Percentiles rank a stretch among this genome's conserved stretches.
Conservation (phyloP, 305 asterid species). For the Euphrasia arctica region DNA sequence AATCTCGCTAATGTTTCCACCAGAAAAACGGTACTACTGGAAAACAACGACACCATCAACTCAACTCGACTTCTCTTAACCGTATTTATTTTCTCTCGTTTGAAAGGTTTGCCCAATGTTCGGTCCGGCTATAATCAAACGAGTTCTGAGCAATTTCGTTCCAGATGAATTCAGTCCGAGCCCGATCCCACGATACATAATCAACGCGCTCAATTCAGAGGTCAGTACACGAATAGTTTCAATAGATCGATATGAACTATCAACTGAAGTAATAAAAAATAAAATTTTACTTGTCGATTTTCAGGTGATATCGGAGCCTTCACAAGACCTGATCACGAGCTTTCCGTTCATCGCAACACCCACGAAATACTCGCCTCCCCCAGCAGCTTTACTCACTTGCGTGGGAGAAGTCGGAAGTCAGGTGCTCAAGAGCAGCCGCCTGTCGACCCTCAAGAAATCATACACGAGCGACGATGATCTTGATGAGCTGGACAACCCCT, state of each 20-base stretch:
- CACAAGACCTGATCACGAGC: slow-evolving; percentile 35
- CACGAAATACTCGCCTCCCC: slow-evolving; percentile 58
- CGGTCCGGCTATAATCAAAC: slow-evolving; percentile 63
- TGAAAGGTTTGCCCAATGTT: slow-evolving; percentile 74
- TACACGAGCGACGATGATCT: slow-evolving; percentile 86
- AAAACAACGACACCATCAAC: background rate
- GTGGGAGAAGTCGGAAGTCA: slow-evolving; percentile 66
- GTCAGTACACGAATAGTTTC: slow-evolving; percentile 52
- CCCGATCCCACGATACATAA: slow-evolving; percentile 64
- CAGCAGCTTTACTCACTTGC: slow-evolving; percentile 53
- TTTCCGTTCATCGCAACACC: slow-evolving; percentile 55
- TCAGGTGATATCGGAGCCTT: slow-evolving; percentile 46
- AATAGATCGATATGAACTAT: no score
- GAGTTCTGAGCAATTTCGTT: slow-evolving; percentile 58
- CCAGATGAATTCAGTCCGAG: slow-evolving; percentile 92
- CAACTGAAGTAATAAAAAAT: no score
- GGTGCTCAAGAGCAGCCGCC: slow-evolving; percentile 42
- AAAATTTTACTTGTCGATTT: slow-evolving; percentile 10
- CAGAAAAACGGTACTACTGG: slow-evolving; percentile 63
- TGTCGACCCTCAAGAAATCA: slow-evolving; percentile 61
- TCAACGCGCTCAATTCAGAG: slow-evolving; percentile 62
- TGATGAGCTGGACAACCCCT: slow-evolving; percentile 71
- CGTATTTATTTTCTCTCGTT: background rate
- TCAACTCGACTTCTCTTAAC: background rate
- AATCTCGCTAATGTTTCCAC: slow-evolving; percentile 70